A percentile compares a stretch with the other conserved stretches of the same genome.
Evolutionary conservation across 2,329 filamentous ascomycete species (phyloP).

Genomic region (Verticillium albo-atrum): DNA sequence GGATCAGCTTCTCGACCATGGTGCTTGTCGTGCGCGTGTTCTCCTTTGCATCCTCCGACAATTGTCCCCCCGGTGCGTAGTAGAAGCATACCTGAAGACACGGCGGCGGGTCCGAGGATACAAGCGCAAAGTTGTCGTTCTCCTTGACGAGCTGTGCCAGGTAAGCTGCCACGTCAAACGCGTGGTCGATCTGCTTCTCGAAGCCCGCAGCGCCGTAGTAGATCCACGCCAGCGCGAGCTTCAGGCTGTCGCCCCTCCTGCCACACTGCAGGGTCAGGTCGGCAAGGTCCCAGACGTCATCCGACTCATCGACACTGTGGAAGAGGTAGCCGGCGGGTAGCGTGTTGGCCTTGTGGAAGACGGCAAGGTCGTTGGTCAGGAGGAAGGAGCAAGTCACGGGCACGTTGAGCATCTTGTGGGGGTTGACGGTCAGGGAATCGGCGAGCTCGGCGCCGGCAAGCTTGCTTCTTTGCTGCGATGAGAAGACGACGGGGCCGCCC

Average conservation of each 20-base stretch:
- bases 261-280: slow-evolving; percentile 94
- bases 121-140: slow-evolving; percentile 60
- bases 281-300: slow-evolving; percentile 79
- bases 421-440: slow-evolving; percentile 81
- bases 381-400: slow-evolving; percentile 90
- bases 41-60: slow-evolving; percentile 34
- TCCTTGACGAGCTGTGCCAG: slow-evolving; percentile 57
- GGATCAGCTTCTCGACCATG: slow-evolving; percentile 44
- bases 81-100: slow-evolving; percentile 97
- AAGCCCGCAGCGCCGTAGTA: slow-evolving; percentile 82
- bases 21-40: slow-evolving; percentile 46
- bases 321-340: slow-evolving; percentile 84
- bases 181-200: slow-evolving; percentile 62
- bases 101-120: slow-evolving; percentile 72
- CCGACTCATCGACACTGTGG: slow-evolving; percentile 49
- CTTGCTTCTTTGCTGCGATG: slow-evolving; percentile 55
- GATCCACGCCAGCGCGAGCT: slow-evolving; percentile 82
- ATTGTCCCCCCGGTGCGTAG: slow-evolving; percentile 56
- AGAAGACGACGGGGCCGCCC: slow-evolving; percentile 84
- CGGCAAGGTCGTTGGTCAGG: slow-evolving; percentile 67
- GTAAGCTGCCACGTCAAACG: slow-evolving; percentile 66
- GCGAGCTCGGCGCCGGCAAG: slow-evolving; percentile 69
- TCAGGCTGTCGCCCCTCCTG: slow-evolving; percentile 77
- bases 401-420: slow-evolving; percentile 95
- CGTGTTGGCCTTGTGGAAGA: slow-evolving; percentile 82